Percentiles rank a stretch among this genome's conserved stretches.
Conservation (phyloP, 345 rosid species). For the Euphorbia lathyris region DNA sequence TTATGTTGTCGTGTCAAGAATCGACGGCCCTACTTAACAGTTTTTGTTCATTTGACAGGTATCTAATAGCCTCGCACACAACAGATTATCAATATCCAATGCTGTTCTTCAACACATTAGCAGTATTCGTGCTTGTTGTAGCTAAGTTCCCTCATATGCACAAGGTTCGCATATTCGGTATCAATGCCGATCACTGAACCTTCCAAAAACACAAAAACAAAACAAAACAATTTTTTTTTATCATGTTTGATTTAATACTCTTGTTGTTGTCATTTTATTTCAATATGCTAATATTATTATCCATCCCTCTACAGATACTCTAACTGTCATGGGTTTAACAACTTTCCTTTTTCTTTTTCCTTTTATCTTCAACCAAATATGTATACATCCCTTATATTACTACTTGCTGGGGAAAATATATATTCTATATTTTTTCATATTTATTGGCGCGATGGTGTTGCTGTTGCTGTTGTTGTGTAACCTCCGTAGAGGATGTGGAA, state of each 20-base stretch:
- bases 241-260: conserved; percentile 2
- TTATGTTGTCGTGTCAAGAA: no score
- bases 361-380: conserved; percentile 17
- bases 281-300: conserved; percentile 17
- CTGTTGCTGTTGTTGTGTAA: neutral
- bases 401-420: conserved; percentile 11
- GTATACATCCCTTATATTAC: conserved; percentile 20
- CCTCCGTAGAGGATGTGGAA: neutral
- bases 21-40: neutral
- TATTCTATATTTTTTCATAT: neutral
- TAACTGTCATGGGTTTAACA: conserved; percentile 32
- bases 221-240: no score
- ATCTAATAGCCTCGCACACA: conserved; percentile 32
- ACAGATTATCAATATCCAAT: conserved; percentile 34
- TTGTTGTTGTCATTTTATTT: conserved; percentile 18
- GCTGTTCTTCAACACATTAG: conserved; percentile 36
- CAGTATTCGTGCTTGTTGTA: conserved; percentile 31
- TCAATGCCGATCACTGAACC: conserved; percentile 27
- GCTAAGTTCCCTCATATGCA: conserved; percentile 38
- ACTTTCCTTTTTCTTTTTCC: neutral
- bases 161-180: conserved; percentile 37
- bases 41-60: conserved; percentile 19
- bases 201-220: neutral
- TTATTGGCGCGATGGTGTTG: neutral
- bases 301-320: conserved; percentile 35